Percentiles rank a stretch among this genome's conserved stretches.
These are phyloP conservation scores for Acrodontium crateriforme DNA, from an alignment of 2,329 filamentous ascomycete species.

Conservation along the genomic window DNA sequence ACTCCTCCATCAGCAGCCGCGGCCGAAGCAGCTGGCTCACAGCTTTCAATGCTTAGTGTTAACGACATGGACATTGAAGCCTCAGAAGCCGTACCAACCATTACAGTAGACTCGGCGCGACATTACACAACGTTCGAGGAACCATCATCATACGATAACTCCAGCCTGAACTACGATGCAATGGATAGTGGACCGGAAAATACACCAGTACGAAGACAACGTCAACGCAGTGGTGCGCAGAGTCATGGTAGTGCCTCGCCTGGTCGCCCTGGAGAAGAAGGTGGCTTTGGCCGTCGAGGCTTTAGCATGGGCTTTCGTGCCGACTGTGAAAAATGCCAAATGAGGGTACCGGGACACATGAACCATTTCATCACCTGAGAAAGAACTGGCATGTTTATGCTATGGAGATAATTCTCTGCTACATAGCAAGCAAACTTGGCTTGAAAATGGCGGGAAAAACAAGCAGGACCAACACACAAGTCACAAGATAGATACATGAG, in stretches of 20 bases:
- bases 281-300: conserved; percentile 15
- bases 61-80: conserved; percentile 23
- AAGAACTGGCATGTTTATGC: no score
- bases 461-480: no score
- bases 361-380: conserved; percentile 36
- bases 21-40: conserved; percentile 21
- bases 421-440: no score
- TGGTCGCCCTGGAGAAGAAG: conserved; percentile 7
- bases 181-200: conserved; percentile 11
- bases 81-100: conserved; percentile 9
- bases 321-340: conserved; percentile 36
- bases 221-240: conserved; percentile 22
- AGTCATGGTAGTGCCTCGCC: conserved; percentile 16
- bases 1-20: conserved; percentile 21
- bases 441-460: no score
- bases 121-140: conserved; percentile 1
- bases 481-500: no score
- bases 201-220: conserved; percentile 20
- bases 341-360: conserved; percentile 36
- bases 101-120: conserved; percentile 12
- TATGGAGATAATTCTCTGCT: no score
- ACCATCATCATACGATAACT: conserved; percentile 4
- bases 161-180: conserved; percentile 8
- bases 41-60: conserved; percentile 22
- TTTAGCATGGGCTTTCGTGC: conserved; percentile 36